Evolutionary conservation across 805 yeast species (phyloP).

Genomic region (Deakozyma indianensis): DNA sequence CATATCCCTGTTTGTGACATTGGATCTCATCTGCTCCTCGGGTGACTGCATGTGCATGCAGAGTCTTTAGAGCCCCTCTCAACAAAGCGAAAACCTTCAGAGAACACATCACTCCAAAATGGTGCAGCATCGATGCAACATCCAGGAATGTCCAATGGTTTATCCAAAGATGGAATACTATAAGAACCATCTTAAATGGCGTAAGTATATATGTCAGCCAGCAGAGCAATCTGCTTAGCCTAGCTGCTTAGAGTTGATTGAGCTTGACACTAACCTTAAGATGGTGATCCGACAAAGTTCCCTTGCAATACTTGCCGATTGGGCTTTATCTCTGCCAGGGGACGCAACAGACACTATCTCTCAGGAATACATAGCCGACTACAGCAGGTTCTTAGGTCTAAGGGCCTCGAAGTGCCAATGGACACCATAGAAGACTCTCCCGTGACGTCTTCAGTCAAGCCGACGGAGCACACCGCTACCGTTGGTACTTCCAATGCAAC

Average conservation of each 20-base stretch:
- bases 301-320: neutral
- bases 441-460: neutral
- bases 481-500: no score
- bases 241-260: no score
- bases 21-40: constrained; percentile 2
- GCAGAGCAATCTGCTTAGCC: no score
- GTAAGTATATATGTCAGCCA: neutral
- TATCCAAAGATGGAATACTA: constrained; percentile 1
- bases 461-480: no score
- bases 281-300: neutral
- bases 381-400: constrained; percentile 8
- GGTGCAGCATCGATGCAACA: neutral
- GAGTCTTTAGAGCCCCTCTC: no score
- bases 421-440: neutral
- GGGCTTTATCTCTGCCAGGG: neutral
- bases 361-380: constrained; percentile 5
- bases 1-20: no score
- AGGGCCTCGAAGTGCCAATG: neutral
- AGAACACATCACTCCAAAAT: neutral
- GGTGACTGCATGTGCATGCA: neutral
- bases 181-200: neutral
- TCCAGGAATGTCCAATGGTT: neutral
- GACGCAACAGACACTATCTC: neutral
- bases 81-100: no score
- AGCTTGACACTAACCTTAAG: neutral